phyloP scores from a whole-genome alignment of 2,329 filamentous ascomycete genomes.

The Microsporum canis region DNA sequence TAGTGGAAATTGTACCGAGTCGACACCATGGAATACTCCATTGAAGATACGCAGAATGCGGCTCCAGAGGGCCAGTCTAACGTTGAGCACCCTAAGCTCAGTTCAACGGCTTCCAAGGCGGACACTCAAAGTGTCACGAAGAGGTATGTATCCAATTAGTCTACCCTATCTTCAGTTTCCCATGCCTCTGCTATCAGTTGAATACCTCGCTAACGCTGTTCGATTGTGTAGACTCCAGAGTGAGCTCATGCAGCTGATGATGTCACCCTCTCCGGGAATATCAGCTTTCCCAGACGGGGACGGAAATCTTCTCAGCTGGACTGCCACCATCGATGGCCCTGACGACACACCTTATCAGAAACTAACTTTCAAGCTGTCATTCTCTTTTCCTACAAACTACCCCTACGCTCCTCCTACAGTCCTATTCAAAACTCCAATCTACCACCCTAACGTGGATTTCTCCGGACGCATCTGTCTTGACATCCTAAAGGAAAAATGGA shows the following conservation, averaged over 20 bases:
- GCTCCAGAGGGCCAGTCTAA: conserved; percentile 44
- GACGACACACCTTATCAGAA: conserved; percentile 82
- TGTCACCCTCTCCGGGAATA: conserved; percentile 80
- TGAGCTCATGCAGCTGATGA: conserved; percentile 98
- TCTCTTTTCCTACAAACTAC: conserved; percentile 84
- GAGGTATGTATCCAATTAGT: conserved; percentile 43
- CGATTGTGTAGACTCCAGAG: conserved; percentile 62
- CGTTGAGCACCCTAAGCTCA: conserved; percentile 51
- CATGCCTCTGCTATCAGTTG: too few species aligned
- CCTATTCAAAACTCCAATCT: conserved; percentile 96
- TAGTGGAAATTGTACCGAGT: neutral
- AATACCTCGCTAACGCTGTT: neutral
- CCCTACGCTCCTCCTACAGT: conserved; percentile 85
- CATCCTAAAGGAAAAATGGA: conserved; percentile 99
- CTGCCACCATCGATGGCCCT: conserved; percentile 84
- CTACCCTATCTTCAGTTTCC: neutral
- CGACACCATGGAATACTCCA: conserved; percentile 41
- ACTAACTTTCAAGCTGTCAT: conserved; percentile 82
- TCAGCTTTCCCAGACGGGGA: conserved; percentile 88
- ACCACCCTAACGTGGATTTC: conserved; percentile 98
- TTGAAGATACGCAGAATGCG: conserved; percentile 57
- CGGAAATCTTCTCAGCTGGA: conserved; percentile 85
- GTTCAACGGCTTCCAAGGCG: conserved; percentile 43
- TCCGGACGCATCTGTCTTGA: conserved; percentile 93
- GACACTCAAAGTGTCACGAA: conserved; percentile 68